Base-by-base conservation (phyloP, 106 monocot species). In the Dendrobium catenatum region DNA sequence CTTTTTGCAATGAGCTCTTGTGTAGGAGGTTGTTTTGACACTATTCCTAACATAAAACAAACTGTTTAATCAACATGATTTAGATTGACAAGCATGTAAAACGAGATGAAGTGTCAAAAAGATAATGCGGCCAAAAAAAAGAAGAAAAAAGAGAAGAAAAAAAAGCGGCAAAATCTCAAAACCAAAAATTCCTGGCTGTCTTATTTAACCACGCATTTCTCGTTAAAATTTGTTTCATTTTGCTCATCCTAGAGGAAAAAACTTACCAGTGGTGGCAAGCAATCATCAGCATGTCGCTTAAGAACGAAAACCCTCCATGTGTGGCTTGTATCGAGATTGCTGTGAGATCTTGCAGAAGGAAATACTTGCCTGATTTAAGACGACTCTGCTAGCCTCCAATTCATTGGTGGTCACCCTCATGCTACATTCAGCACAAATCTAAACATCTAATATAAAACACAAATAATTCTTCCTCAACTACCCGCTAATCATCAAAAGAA, bases 271-370 rank as follows among this genome's bases (percentile, higher is more conserved):
- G 58, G 58, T 7, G 58, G 58, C 15, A 58, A 58, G 58, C 58
- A 58, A 18, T 58, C 58, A 18, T 58, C 58, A 58, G 58, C 58
- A 58, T 58, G 58, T 16, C 58, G 58, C 58, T 17, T 58, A 40
- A 92, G 95, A n/a, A 95, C 95, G 92, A 95, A 70, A 95, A 95
- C 37, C 95, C 95, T 78, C 95, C 95, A 85, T 95, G 95, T 42
- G 95, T 95, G 78, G n/a, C 95, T 95, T 19, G 95, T 95, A 79
- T 37, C 37, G n/a, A 37, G 37, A 37, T 37, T n/a, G 37, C 37
- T 37, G 37, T 37, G 37, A 37, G 37, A 37, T 95, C 81, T 95
- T 95, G 68, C 92, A 92, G 79, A 95, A 95, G 84, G 91, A 95
- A 58, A 20, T 11, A 58, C 16, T 4, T 58, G 19, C 37, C n/a